Evolutionary conservation across 306 rosid genomes (phyloP), one percentile per base, ranked within the genome.

Genomic region (Quercus aquifolioides): DNA sequence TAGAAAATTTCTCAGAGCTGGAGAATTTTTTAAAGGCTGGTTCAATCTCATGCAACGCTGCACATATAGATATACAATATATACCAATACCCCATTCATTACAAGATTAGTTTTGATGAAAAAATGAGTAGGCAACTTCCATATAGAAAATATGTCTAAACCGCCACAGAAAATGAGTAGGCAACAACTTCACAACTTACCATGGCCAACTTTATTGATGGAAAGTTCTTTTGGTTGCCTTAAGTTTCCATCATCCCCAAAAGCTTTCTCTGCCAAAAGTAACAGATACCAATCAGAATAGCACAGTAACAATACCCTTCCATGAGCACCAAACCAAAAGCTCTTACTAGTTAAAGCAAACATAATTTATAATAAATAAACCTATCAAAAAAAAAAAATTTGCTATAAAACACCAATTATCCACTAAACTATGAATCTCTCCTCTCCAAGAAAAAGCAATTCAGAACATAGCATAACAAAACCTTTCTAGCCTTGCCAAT

Each of bases 151-250:
- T 41, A 51, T 69, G 43, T 11, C 25, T 56, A 41, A 19, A 72
- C 67, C 4, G 11, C 46, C 46, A 38, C 46, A 7, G 11, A 38
- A 38, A 38, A 38, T 38, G 46, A 38, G 46, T 41, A 7, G 11
- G 46, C 35, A 65, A 80, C 35, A 4, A 21, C 33, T 68, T 57
- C 23, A 79, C 54, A 55, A 70, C 86, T 78, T 77, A 92, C 97
- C 99, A 28, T 95, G 99, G 60, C 98, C 97, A 85, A 90, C 99
- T 90, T 93, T 95, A 83, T 95, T 95, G 68, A 95, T 80, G 43
- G 98, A 95, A 14, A 91, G 87, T 79, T 90, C 92, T 91, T 90
- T 93, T 3, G 92, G 89, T 78, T 95, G 99, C 88, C 85, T 92
- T 62, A 95, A 86, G 55, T 78, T 83, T 76, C 98, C 99, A 87